Conservation (phyloP, 495 filamentous ascomycete species). For the Penicillium herquei region DNA sequence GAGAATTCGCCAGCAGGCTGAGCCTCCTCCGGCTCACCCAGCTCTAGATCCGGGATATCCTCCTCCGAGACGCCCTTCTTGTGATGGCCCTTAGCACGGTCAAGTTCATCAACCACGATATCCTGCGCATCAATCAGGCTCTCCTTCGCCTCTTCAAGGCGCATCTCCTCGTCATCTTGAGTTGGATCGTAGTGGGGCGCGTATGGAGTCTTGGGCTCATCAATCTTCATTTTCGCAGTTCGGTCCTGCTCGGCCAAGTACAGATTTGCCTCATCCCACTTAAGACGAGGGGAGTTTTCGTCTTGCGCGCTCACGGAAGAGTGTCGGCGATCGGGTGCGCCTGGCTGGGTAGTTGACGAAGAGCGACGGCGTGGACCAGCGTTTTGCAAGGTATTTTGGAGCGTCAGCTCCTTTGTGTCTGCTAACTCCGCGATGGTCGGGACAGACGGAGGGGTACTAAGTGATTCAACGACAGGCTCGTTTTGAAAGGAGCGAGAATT, state of each 20-base stretch:
- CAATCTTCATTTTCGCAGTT: constrained; percentile 95
- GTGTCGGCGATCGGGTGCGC: constrained; percentile 65
- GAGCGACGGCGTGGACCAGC: constrained; percentile 85
- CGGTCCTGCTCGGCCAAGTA: constrained; percentile 96
- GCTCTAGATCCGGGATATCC: constrained; percentile 87
- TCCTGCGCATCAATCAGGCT: constrained; percentile 55
- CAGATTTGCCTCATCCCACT: constrained; percentile 97
- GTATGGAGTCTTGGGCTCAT: constrained; percentile 96
- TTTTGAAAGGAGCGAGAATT: constrained; percentile 44
- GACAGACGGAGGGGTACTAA: constrained; percentile 23
- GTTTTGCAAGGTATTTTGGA: constrained; percentile 92
- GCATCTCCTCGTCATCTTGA: constrained; percentile 78
- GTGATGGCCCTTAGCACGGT: constrained; percentile 43
- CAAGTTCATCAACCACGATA: constrained; percentile 70
- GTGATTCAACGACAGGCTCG: background rate
- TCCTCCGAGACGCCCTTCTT: constrained; percentile 53
- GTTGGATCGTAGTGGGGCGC: constrained; percentile 85
- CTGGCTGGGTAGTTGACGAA: constrained; percentile 64
- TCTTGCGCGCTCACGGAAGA: constrained; percentile 55
- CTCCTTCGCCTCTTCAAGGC: constrained; percentile 34
- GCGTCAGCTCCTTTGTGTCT: constrained; percentile 76
- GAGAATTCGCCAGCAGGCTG: constrained; percentile 21
- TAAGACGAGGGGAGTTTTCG: constrained; percentile 65
- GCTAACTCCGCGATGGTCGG: constrained; percentile 27
- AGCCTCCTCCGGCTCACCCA: constrained; percentile 88